Conservation (phyloP, 2,329 filamentous ascomycete genomes). For the Colletotrichum lindemuthianum region DNA sequence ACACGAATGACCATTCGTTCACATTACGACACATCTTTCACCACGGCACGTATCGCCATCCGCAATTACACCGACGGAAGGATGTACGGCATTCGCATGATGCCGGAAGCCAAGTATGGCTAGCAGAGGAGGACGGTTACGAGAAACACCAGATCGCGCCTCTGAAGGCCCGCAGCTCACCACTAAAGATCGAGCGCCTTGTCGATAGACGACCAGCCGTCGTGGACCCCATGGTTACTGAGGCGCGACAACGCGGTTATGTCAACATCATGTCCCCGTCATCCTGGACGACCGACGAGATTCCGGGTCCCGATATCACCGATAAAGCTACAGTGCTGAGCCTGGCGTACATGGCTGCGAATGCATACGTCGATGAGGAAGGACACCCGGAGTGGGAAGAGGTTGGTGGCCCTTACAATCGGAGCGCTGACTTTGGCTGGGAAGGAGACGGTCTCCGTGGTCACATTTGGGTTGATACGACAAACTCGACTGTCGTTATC, state of each 20-base stretch:
- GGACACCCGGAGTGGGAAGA: conserved; percentile 84
- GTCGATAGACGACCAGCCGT: conserved; percentile 79
- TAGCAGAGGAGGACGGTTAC: conserved; percentile 68
- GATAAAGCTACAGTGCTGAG: conserved; percentile 86
- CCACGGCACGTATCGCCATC: conserved; percentile 84
- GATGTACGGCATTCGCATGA: conserved; percentile 70
- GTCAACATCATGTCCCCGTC: conserved; percentile 74
- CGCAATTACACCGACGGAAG: conserved; percentile 78
- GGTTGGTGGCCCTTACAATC: conserved; percentile 82
- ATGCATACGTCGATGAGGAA: conserved; percentile 85
- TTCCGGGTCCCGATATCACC: conserved; percentile 82
- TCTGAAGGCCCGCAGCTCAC: conserved; percentile 71
- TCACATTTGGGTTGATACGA: conserved; percentile 89
- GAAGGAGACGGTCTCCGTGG: conserved; percentile 87
- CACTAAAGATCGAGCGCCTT: conserved; percentile 80
- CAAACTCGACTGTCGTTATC: conserved; percentile 88
- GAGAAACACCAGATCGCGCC: conserved; percentile 60
- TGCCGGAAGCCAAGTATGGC: conserved; percentile 65
- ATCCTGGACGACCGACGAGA: conserved; percentile 84
- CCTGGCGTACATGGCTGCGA: conserved; percentile 86
- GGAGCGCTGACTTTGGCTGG: conserved; percentile 93
- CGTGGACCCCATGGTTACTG: conserved; percentile 81
- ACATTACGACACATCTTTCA: conserved; percentile 91
- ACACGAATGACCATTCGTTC: conserved; percentile 67
- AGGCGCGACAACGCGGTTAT: conserved; percentile 74